phyloP scores from a whole-genome alignment of 108 stramenopile species.

The Schizochytrium sp. region DNA sequence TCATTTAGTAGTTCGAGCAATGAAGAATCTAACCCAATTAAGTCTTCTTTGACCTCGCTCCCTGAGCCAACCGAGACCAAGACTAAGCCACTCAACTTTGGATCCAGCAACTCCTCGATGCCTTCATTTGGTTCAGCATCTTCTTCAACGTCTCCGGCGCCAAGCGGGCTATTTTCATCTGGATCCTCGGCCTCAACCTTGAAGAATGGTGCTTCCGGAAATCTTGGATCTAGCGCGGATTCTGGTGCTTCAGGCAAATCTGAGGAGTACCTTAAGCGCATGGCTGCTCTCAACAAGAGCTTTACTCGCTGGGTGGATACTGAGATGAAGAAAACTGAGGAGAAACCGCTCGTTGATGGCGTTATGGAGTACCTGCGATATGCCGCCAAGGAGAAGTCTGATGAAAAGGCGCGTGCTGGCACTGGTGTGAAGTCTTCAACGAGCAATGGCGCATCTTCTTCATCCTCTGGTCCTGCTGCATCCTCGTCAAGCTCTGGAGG shows the following conservation, averaged over 20 bases:
- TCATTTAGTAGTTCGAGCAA: too few species aligned
- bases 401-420: not conserved
- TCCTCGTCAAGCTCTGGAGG: not conserved
- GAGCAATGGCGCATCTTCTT: not conserved
- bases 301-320: slow-evolving; percentile 28
- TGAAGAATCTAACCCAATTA: too few species aligned
- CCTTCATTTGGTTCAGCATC: not conserved
- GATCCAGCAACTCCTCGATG: not conserved
- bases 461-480: too few species aligned
- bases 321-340: not conserved
- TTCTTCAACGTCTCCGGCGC: not conserved
- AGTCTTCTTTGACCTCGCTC: too few species aligned
- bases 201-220: not conserved
- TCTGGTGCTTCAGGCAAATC: too few species aligned
- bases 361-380: slow-evolving; percentile 13
- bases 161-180: not conserved
- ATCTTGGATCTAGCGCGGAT: not conserved
- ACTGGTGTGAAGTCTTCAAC: not conserved
- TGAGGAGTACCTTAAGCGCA: slow-evolving; percentile 25
- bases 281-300: slow-evolving; percentile 41
- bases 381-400: not conserved
- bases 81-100: too few species aligned
- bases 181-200: not conserved
- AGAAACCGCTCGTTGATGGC: slow-evolving; percentile 39
- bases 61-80: too few species aligned